Evolutionary conservation across 2,329 filamentous ascomycete genomes (phyloP).

Genomic region (Colletotrichum sp.): DNA sequence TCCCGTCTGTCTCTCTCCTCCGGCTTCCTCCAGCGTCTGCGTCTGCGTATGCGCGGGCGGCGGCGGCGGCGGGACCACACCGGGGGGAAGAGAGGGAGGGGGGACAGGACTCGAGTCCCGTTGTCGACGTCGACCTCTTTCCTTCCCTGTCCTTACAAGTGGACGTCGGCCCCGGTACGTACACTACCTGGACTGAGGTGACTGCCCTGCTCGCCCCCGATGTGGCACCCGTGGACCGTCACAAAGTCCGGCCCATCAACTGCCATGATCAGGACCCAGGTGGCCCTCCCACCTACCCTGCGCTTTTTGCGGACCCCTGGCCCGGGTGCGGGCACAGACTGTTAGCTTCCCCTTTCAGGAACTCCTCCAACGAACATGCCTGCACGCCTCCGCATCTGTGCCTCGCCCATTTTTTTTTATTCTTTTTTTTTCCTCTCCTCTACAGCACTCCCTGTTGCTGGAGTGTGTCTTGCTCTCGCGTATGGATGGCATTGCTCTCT

Average conservation of each 20-base stretch:
- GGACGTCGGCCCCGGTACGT: background rate
- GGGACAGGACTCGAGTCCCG: background rate
- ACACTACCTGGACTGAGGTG: background rate
- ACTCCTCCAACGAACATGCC: constrained; percentile 19
- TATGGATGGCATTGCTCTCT: background rate
- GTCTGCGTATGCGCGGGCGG: background rate
- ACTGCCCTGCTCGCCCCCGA: background rate
- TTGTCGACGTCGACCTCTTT: background rate
- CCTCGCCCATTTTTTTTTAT: constrained; percentile 5
- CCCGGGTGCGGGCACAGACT: constrained; percentile 20
- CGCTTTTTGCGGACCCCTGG: constrained; percentile 18
- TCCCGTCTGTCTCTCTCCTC: background rate
- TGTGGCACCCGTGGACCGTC: constrained; percentile 6
- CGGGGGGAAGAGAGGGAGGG: background rate
- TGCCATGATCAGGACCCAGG: constrained; percentile 19
- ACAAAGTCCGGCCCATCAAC: constrained; percentile 19
- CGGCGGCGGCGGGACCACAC: background rate
- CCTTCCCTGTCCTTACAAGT: background rate
- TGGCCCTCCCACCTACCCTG: constrained; percentile 7
- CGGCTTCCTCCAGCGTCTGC: background rate
- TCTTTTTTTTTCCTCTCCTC: background rate
- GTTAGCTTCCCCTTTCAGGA: constrained; percentile 23
- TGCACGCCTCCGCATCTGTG: constrained; percentile 20
- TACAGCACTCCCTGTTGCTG: background rate
- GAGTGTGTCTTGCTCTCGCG: background rate